Evolutionary conservation across 495 filamentous ascomycete genomes (phyloP), one percentile per base, ranked within the genome.

Genomic region (Aspergillus ellipticus): DNA sequence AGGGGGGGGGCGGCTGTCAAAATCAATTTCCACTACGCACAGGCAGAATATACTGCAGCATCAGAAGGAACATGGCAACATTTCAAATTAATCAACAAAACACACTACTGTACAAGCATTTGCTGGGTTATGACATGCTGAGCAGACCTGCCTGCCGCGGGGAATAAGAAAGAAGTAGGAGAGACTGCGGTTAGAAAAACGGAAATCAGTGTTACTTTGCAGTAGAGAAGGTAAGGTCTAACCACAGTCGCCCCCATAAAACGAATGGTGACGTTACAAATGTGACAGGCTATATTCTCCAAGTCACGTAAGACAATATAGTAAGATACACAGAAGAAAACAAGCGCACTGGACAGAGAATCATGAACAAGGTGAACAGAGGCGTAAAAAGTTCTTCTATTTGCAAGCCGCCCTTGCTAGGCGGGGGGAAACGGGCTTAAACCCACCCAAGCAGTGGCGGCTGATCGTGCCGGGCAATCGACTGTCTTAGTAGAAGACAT

Each of bases 281-380:
- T 63, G 59, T 64, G 67, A 68, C 67, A 63, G 61, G 62, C 55
- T 68, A 62, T 56, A 60, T 51, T 54, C 56, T 64, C 63, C 66
- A 66, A 63, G 57, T 69, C 66, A 68, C 65, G 71, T 58, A 60
- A 62, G 56, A 63, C 53, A 56, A 69, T 57, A 70, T 68, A 60
- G 64, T 73, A 74, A 74, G 73, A 73, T 76, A 76, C 73, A 76
- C 58, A 67, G 70, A 72, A 69, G 58, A 66, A 69, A 53, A 58
- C 53, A 61, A 58, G 54, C 58, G 55, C 55, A 59, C 51, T 48
- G 51, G 53, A 50, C 22, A 35, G 19, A 28, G 51, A 49, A 43
- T 55, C 51, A 67, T 63, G 50, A 54, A 29, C 24, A 47, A 59
- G 51, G 45, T 26, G 21, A 49, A 53, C 46, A 57, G 42, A 49